Conservation (phyloP, 805 yeast species). For the Nematodospora valgi region DNA sequence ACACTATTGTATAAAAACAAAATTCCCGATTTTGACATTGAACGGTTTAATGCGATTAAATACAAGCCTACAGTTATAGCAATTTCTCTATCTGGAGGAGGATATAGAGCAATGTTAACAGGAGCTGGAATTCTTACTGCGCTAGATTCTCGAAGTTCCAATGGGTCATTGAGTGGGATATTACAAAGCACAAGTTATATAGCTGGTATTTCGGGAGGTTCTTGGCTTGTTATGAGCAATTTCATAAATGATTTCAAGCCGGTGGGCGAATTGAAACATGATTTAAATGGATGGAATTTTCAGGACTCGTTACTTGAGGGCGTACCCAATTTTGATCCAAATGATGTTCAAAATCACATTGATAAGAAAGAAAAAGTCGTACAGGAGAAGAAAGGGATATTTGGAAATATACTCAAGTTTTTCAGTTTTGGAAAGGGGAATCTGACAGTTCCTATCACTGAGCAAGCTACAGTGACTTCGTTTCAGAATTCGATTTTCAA, state of each 20-base stretch:
- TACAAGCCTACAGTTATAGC: constrained; percentile 27
- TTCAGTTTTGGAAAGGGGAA: too few relatives aligned
- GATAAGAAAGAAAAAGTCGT: too few relatives aligned
- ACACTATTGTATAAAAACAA: constrained; percentile 25
- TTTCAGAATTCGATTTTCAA: too few relatives aligned
- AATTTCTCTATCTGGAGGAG: constrained; percentile 49
- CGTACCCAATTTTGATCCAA: constrained; percentile 49
- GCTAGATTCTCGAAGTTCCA: constrained; percentile 43
- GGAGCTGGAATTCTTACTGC: constrained; percentile 57
- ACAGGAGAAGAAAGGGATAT: too few relatives aligned
- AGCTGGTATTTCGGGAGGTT: constrained; percentile 69
- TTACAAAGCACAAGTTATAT: constrained; percentile 54
- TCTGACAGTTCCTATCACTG: too few relatives aligned
- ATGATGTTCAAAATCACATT: not conserved
- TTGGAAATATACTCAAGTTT: too few relatives aligned
- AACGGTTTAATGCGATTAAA: constrained; percentile 15
- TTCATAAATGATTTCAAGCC: constrained; percentile 30
- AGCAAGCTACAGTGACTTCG: too few relatives aligned
- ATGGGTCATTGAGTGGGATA: constrained; percentile 45
- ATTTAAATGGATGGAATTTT: constrained; percentile 37
- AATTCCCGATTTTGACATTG: constrained; percentile 31
- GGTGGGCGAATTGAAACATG: constrained; percentile 11
- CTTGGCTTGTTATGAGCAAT: constrained; percentile 59
- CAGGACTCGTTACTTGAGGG: constrained; percentile 52
- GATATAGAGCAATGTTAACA: constrained; percentile 56